Evolutionary conservation across 805 yeast genomes (phyloP).

Genomic region (Tetrapisispora phaffii): DNA sequence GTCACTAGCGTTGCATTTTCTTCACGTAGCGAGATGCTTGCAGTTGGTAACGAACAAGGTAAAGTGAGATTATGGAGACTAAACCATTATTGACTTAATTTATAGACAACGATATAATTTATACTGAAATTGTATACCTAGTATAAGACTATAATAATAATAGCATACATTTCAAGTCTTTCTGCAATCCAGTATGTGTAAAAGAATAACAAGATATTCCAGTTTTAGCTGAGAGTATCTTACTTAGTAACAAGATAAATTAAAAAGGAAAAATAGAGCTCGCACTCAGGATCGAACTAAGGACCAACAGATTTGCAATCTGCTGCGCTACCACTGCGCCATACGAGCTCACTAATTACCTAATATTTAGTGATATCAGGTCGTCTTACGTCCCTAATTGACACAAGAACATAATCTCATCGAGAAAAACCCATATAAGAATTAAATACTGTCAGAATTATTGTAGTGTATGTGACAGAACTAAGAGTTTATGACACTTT

Average conservation of each 20-base stretch:
- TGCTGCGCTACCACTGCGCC: conserved; percentile 99
- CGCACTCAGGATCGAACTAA: conserved; percentile 92
- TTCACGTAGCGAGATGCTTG: conserved; percentile 71
- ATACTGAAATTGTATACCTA: not conserved
- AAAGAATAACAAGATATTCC: too few relatives aligned
- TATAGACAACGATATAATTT: not conserved
- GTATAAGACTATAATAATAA: not conserved
- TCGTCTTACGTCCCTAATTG: too few relatives aligned
- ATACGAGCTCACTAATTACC: conserved; percentile 43
- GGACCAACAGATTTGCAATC: conserved; percentile 99
- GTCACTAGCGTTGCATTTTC: conserved; percentile 76
- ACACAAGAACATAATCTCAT: too few relatives aligned
- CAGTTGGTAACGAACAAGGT: conserved; percentile 87
- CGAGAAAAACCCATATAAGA: too few relatives aligned
- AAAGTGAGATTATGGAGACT: conserved; percentile 81
- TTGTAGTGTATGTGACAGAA: too few relatives aligned
- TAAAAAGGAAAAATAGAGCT: conserved; percentile 40
- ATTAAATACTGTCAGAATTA: too few relatives aligned
- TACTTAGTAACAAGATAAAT: too few relatives aligned
- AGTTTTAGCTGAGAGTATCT: too few relatives aligned
- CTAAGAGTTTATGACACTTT: too few relatives aligned
- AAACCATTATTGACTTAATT: conserved; percentile 51
- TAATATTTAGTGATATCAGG: too few relatives aligned
- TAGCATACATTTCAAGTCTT: not conserved
- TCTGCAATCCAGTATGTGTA: too few relatives aligned